A percentile compares a stretch with the other conserved stretches of the same genome.
Conservation (phyloP, 75 land plant species). For the Pinus taeda region DNA sequence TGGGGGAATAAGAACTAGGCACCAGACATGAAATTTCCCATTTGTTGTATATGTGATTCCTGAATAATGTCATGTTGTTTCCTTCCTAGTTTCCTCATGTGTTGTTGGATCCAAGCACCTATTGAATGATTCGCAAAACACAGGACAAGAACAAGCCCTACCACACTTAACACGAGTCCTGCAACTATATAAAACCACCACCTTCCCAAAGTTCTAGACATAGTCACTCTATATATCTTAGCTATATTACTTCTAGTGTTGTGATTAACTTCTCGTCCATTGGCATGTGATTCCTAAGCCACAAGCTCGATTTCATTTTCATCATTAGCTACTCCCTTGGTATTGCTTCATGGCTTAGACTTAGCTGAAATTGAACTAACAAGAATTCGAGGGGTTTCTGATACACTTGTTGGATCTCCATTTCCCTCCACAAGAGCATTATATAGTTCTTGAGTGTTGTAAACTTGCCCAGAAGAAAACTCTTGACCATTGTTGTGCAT, state of each 20-base stretch:
- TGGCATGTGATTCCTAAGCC: not conserved
- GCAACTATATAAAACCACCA: constrained; percentile 43
- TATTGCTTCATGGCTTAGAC: not conserved
- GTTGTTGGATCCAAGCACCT: constrained; percentile 13
- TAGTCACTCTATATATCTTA: not conserved
- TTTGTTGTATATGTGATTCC: not conserved
- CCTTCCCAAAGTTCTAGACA: constrained; percentile 6
- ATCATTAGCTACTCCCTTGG: not conserved
- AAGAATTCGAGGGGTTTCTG: not conserved
- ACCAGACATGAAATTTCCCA: too few relatives aligned
- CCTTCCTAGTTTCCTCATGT: not conserved
- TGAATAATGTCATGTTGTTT: not conserved
- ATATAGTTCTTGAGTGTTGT: not conserved
- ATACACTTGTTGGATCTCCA: not conserved
- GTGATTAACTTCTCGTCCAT: not conserved
- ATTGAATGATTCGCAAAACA: constrained; percentile 46
- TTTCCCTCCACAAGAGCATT: not conserved
- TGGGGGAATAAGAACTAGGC: not conserved
- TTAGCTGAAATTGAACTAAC: not conserved
- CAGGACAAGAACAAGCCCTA: constrained; percentile 46
- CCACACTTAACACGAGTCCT: constrained; percentile 53
- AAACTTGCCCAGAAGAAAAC: constrained; percentile 1
- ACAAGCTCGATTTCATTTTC: not conserved
- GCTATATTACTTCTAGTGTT: not conserved
- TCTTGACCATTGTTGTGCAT: not conserved